Percentiles rank a stretch among this genome's conserved stretches.
Evolutionary conservation across 2,329 filamentous ascomycete genomes (phyloP).

Genomic region (Talaromyces sp.): DNA sequence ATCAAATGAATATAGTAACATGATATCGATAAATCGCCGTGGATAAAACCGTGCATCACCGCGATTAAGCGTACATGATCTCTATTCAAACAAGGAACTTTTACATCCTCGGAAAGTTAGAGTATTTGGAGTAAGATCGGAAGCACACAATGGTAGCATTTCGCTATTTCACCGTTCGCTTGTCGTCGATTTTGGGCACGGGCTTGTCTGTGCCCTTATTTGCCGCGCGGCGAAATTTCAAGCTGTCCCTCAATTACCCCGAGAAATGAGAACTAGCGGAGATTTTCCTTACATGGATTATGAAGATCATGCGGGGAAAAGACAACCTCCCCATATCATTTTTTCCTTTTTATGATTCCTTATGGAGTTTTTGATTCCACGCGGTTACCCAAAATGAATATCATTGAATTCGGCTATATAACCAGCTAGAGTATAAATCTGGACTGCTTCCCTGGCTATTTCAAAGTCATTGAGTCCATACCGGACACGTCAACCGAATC

Average conservation of each 20-base stretch:
- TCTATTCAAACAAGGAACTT: not conserved
- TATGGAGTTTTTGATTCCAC: not conserved
- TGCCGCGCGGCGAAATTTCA: not conserved
- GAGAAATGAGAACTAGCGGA: not conserved
- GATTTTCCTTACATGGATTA: not conserved
- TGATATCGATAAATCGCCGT: not conserved
- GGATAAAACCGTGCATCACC: not conserved
- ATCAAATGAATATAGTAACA: not conserved
- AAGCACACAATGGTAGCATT: not conserved
- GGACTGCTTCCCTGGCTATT: not conserved
- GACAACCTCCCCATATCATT: not conserved
- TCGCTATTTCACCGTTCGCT: not conserved
- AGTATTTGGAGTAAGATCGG: not conserved
- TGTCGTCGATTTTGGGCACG: not conserved
- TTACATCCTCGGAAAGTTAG: not conserved
- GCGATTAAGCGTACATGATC: not conserved
- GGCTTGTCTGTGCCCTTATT: not conserved
- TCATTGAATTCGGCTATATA: not conserved
- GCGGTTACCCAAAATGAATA: not conserved
- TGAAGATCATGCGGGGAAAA: not conserved
- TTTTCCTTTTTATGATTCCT: not conserved
- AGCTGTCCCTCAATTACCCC: not conserved
- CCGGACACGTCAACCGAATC: not conserved
- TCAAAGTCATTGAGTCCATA: not conserved
- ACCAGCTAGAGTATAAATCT: not conserved